Evolutionary conservation across 495 filamentous ascomycete genomes (phyloP), one percentile per base, ranked within the genome.

Genomic region (Parathielavia appendiculata): DNA sequence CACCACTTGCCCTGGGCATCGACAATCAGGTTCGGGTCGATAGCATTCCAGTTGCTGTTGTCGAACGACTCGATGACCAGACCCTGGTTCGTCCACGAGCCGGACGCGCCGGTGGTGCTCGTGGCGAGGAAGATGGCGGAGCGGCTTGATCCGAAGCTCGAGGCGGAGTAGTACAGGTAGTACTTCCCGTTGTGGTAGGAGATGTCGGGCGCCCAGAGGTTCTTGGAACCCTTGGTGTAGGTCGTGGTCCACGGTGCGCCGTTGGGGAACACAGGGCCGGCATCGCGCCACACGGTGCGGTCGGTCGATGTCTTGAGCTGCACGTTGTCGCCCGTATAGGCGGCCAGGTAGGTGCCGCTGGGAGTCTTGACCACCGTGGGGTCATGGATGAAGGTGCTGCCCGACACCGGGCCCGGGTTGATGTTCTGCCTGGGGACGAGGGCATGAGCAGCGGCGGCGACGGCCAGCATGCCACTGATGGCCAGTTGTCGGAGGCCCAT

Each of bases 121-220:
- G 52, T 54, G 40, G 52, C 52, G 40, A 54, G 30, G 26, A 54
- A 54, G 52, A 54, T 54, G 30, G 52, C 52, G 40, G 52, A 54
- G 52, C 52, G 52, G 40, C 40, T 46, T n/a, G 52, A 45, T 5
- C 52, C 52, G 17, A 54, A 54, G 40, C 26, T 45, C 23, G 52
- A 54, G 9, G 52, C 52, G 4, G 52, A 54, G n/a, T 54, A 54
- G 52, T 54, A 54, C 39, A 54, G 26, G 23, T 54, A 54, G 52
- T 54, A 46, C 52, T 45, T 16, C 7, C 41, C 41, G 52, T 54
- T 54, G 40, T 45, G 52, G 52, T 20, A 54, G 0, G 52, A 54
- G 52, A 54, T 19, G 52, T 54, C 52, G 1, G 52, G 52, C 11
- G 52, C 52, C 52, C 52, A 54, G 26, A 54, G 52, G 40, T 54